These are phyloP conservation scores for Flaveria bidentis DNA, from an alignment of 129 eudicot species.

Conservation along the genomic window DNA sequence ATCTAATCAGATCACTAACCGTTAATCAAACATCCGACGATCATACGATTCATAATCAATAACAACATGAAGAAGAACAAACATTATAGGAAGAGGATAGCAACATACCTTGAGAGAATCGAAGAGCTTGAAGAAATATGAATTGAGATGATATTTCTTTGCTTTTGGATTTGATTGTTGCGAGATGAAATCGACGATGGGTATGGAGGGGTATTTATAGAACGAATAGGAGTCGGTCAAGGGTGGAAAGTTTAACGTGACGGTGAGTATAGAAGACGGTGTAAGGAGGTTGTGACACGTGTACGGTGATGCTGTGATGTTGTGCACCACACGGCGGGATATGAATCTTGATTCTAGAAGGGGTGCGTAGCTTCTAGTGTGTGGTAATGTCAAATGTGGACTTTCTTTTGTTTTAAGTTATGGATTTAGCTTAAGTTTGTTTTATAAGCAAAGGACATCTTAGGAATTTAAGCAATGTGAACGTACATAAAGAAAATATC, in stretches of 20 bases:
- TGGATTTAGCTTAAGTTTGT: too few species aligned
- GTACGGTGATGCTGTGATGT: slow-evolving; percentile 18
- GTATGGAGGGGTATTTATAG: slow-evolving; percentile 12
- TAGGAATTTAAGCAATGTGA: too few species aligned
- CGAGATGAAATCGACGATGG: not conserved
- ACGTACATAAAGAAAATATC: too few species aligned
- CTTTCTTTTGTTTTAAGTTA: not conserved
- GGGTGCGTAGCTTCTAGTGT: not conserved
- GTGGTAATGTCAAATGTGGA: not conserved
- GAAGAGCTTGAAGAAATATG: not conserved
- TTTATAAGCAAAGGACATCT: too few species aligned
- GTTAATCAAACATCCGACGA: too few species aligned
- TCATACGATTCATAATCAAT: too few species aligned
- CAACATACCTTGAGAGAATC: slow-evolving; percentile 25
- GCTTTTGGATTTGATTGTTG: not conserved
- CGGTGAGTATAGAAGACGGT: not conserved
- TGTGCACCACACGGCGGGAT: slow-evolving; percentile 29
- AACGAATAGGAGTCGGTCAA: slow-evolving; percentile 11
- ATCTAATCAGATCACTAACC: too few species aligned
- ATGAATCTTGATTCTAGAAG: not conserved
- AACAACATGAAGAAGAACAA: not conserved
- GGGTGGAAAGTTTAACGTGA: not conserved
- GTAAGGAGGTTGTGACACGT: slow-evolving; percentile 5
- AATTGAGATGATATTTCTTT: not conserved
- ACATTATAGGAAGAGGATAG: not conserved